Conservation (phyloP, 164 flowering plant species). For the Nelumbo lutea region DNA sequence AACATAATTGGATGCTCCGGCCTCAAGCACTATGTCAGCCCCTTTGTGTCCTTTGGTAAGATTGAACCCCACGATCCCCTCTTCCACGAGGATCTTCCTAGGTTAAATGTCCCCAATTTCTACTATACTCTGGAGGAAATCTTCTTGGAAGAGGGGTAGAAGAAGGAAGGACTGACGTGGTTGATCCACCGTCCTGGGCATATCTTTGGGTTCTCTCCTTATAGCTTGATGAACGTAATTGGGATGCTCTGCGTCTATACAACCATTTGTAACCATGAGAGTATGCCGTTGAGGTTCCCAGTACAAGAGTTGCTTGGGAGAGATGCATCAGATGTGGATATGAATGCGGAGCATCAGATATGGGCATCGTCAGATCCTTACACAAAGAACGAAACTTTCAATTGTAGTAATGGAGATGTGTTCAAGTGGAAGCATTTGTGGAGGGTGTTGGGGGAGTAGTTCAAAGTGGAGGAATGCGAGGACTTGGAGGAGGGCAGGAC, state of each 20-base stretch:
- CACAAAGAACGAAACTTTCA: slow-evolving; percentile 44
- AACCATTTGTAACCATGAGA: slow-evolving; percentile 39
- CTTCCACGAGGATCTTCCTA: too few relatives aligned
- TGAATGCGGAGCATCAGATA: slow-evolving; percentile 43
- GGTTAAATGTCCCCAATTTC: too few relatives aligned
- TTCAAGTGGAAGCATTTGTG: slow-evolving; percentile 42
- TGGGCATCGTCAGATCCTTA: slow-evolving; percentile 37
- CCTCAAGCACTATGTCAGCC: too few relatives aligned
- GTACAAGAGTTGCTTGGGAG: slow-evolving; percentile 29
- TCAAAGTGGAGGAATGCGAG: too few relatives aligned
- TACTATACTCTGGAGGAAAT: too few relatives aligned
- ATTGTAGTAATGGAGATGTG: slow-evolving; percentile 45
- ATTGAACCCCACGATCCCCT: too few relatives aligned
- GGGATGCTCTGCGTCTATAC: slow-evolving; percentile 36
- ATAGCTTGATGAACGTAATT: background rate
- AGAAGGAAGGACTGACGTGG: slow-evolving; percentile 20
- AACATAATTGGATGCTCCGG: too few relatives aligned
- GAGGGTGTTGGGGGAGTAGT: too few relatives aligned
- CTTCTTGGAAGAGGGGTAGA: too few relatives aligned
- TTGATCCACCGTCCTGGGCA: slow-evolving; percentile 34
- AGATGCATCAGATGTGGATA: slow-evolving; percentile 38
- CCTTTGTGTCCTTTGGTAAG: too few relatives aligned
- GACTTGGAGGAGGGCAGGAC: too few relatives aligned
- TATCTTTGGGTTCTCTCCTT: slow-evolving; percentile 40
- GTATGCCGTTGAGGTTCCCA: slow-evolving; percentile 31